Evolutionary conservation across 345 rosid species (phyloP), one percentile per base, ranked within the genome.

Genomic region (Salix suchowensis): DNA sequence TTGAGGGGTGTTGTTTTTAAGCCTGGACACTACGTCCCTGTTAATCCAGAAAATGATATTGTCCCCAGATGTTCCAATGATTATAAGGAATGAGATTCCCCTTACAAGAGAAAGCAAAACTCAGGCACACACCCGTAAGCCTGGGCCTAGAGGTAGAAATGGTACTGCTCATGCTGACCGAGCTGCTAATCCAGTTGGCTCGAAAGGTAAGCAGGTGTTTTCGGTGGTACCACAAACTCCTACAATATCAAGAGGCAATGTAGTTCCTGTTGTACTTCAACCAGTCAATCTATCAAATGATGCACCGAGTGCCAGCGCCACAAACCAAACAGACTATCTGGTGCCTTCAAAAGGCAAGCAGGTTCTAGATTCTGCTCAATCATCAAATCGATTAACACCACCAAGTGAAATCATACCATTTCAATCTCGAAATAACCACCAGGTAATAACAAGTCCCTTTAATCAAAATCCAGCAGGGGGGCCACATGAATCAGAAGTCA

Each of bases 1-100:
- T 79, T 93, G 77, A 87, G 91, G 84, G 98, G 98, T 42, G 88
- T 95, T 71, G 89, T 95, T 65, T 93, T 95, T 79, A 90, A 84
- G 89, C 96, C 94, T 37, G 97, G 94, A 28, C 76, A 73, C 28
- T 91, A 81, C 13, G 70, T 86, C 77, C 98, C 96, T 67, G 85
- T 93, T 67, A 79, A 87, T 2, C 84, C 80, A 14, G 90, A 87
- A 66, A 90, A 93, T 68, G 97, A 91, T 36, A 80, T 89, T 68
- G 96, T n/a, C 92, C 40, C 98, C 97, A n/a, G 71, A 81, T 73
- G 87, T 88, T 71, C 89, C 83, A 44, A 92, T 94, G 97, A 85
- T 92, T 42, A 80, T 83, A 78, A 86, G 98, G 86, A 93, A 86
- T 28, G 83, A 80, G 79, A 73, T 89, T 73, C 84, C 89, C 55